Evolutionary conservation across 805 yeast genomes (phyloP), one percentile per base, ranked within the genome.

Genomic region (Kluyveromyces nonfermentans): DNA sequence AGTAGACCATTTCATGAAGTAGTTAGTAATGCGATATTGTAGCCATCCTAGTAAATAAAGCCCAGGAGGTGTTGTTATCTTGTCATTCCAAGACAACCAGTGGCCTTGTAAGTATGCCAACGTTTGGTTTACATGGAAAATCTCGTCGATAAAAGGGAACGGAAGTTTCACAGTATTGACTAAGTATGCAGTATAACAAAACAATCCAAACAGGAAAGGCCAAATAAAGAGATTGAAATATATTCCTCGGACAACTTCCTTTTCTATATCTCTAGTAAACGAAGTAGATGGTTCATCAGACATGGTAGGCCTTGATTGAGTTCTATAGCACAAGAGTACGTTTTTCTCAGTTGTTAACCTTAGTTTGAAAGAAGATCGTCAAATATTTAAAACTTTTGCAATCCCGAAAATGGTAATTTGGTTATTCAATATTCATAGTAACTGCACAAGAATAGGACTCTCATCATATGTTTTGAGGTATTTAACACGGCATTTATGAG

Each of bases 21-120:
- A 51, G 31, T 49, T 48, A 17, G 22, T 54, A 19, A 15, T 48
- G 41, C 60, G 55, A 17, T 65, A 51, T 52, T 63, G 65, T 1
- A 65, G 7, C 50, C 61, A 65, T 1, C 75, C 74, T 10, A 78
- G 48, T 2, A 71, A 40, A 58, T 93, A 90, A 15, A 90, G 67
- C 0, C 97, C 98, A 1, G 97, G 97, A 1, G 98, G 98, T 0
- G 98, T 93, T 1, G 98, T 90, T 58, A 93, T 87, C 57, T 90
- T 89, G 10, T 79, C 72, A 60, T 93, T 87, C 96, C 96, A 88
- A 1, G 66, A 54, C n/a, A 50, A 43, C 65, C 79, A 87, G 41
- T 77, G 67, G 10, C 82, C 82, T 1, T 59, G 51, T 46, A 86
- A 74, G 56, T 83, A 88, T 39, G 68, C 71, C 46, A 76, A 71